Percentiles rank a stretch among this genome's conserved stretches.
These are phyloP conservation scores for Candida sojae DNA, from an alignment of 1,139 yeast species.

Conservation along the genomic window DNA sequence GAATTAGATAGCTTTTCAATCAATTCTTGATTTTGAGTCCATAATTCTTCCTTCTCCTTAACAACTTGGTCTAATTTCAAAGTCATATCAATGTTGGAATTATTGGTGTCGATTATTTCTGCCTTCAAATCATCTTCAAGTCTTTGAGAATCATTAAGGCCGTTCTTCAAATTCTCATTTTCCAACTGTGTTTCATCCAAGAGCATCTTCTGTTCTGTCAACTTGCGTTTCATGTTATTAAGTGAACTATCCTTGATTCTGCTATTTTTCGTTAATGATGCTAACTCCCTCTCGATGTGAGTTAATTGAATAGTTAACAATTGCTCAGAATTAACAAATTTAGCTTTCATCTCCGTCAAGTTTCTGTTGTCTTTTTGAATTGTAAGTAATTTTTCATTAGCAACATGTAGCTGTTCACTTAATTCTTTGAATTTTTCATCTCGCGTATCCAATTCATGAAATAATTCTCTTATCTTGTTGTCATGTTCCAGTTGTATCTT, in stretches of 20 bases:
- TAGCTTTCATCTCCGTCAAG: conserved; percentile 21
- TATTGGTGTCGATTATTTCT: conserved; percentile 18
- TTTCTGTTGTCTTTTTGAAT: conserved; percentile 24
- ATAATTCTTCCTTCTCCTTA: conserved; percentile 17
- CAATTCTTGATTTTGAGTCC: conserved; percentile 15
- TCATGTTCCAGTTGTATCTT: conserved; percentile 29
- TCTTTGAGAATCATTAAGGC: conserved; percentile 23
- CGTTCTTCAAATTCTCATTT: conserved; percentile 16
- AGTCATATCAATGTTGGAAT: conserved; percentile 20
- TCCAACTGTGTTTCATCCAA: conserved; percentile 8
- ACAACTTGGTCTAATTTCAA: conserved; percentile 14
- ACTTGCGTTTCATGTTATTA: conserved; percentile 11
- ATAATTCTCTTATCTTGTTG: conserved; percentile 8
- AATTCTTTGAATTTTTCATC: conserved; percentile 19
- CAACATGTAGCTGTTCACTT: conserved; percentile 20
- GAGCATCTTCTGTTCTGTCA: conserved; percentile 12
- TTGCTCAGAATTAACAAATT: conserved; percentile 25
- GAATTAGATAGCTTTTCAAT: background rate
- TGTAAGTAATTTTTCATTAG: conserved; percentile 21
- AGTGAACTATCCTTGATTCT: conserved; percentile 23
- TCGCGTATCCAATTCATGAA: conserved; percentile 16
- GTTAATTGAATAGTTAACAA: conserved; percentile 29
- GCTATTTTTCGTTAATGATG: conserved; percentile 28
- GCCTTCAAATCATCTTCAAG: conserved; percentile 8
- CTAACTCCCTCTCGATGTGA: conserved; percentile 32